phyloP scores from a whole-genome alignment of 176 grass and related monocot species.

The Avena eriantha region DNA sequence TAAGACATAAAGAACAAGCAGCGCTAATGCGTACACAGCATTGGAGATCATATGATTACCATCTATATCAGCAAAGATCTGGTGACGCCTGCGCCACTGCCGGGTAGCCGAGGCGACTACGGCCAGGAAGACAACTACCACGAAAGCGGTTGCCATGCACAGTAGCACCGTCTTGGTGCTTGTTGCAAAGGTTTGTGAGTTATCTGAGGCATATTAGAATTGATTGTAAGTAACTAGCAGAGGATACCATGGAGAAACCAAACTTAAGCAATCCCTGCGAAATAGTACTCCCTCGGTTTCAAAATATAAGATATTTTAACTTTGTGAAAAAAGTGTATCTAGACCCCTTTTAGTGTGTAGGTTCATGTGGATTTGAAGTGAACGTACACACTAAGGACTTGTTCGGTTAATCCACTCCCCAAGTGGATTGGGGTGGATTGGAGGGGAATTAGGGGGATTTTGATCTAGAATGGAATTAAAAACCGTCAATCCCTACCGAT shows the following conservation, averaged over 20 bases:
- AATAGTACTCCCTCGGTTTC: not conserved
- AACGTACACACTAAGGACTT: too few relatives aligned
- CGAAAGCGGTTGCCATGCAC: conserved; percentile 28
- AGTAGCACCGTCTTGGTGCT: conserved; percentile 34
- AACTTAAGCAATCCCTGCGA: not conserved
- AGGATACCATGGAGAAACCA: not conserved
- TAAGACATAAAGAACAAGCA: conserved; percentile 23
- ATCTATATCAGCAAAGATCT: conserved; percentile 77
- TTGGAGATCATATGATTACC: conserved; percentile 53
- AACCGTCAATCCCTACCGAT: too few relatives aligned
- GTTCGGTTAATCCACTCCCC: too few relatives aligned
- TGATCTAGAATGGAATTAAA: too few relatives aligned
- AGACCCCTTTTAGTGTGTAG: too few relatives aligned
- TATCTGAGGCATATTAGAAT: conserved; percentile 46
- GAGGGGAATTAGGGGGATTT: too few relatives aligned
- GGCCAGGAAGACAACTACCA: conserved; percentile 28
- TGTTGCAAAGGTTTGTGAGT: conserved; percentile 26
- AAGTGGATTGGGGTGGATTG: too few relatives aligned
- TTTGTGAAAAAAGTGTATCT: too few relatives aligned
- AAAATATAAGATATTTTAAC: too few relatives aligned
- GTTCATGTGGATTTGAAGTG: too few relatives aligned
- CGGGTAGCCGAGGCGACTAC: conserved; percentile 37
- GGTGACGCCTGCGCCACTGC: conserved; percentile 50
- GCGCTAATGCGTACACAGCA: not conserved
- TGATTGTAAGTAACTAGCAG: conserved; percentile 2